Evolutionary conservation across 2,329 filamentous ascomycete species (phyloP).

Genomic region (Ascochyta clinopodiicola): DNA sequence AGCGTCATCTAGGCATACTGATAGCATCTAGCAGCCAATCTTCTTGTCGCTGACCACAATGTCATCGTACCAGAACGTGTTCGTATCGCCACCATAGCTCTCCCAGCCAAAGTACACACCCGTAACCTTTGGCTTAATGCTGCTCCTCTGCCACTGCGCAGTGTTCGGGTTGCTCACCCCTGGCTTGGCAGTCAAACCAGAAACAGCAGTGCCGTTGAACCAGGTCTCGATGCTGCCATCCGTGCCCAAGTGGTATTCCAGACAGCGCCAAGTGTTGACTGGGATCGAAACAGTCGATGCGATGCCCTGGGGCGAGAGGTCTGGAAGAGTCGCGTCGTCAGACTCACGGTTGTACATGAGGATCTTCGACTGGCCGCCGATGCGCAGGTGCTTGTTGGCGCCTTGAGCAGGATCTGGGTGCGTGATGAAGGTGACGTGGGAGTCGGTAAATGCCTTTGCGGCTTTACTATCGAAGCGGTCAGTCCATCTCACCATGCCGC

Average conservation of each 20-base stretch:
- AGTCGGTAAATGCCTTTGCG: conserved; percentile 62
- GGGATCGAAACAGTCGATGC: conserved; percentile 61
- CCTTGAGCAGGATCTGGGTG: conserved; percentile 66
- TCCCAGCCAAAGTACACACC: conserved; percentile 69
- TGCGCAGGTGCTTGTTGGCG: conserved; percentile 65
- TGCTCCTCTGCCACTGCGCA: conserved; percentile 60
- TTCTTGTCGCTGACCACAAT: conserved; percentile 58
- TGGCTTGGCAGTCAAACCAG: conserved; percentile 58
- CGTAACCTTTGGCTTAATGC: conserved; percentile 59
- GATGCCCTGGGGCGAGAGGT: conserved; percentile 66
- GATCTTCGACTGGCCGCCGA: conserved; percentile 66
- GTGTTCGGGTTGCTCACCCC: conserved; percentile 60
- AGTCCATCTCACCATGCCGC: background rate
- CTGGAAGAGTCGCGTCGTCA: conserved; percentile 67
- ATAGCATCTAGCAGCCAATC: conserved; percentile 54
- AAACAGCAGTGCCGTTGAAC: conserved; percentile 61
- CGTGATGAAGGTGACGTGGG: conserved; percentile 69
- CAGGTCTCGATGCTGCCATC: conserved; percentile 68
- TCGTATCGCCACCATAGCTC: conserved; percentile 65
- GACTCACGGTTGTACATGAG: conserved; percentile 70
- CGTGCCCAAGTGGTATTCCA: conserved; percentile 66
- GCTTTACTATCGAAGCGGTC: conserved; percentile 55
- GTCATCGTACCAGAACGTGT: conserved; percentile 70
- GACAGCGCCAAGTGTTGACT: conserved; percentile 62
- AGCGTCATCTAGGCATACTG: no score